Conservation (phyloP, 202 grass and related monocot genomes). For the Carex arenaria region DNA sequence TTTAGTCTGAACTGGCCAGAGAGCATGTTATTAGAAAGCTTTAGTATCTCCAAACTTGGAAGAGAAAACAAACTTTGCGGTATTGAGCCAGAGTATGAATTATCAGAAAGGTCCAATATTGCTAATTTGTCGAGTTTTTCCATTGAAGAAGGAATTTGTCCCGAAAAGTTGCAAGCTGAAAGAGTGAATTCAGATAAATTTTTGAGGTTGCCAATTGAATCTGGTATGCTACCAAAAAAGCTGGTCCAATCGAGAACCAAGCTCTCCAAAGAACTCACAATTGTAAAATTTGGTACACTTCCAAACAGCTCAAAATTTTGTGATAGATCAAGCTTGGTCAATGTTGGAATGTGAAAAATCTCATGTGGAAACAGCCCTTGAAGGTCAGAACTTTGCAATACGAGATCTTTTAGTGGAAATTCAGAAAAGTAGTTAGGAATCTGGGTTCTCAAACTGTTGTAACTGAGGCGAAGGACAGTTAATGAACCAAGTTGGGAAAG, state of each 20-base stretch:
- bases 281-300: background rate
- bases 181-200: constrained; percentile 24
- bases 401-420: background rate
- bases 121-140: constrained; percentile 2
- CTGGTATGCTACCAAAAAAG: constrained; percentile 23
- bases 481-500: background rate
- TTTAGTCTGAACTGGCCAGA: background rate
- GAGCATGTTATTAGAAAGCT: constrained; percentile 19
- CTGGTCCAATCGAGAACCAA: constrained; percentile 5
- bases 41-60: constrained; percentile 19
- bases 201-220: constrained; percentile 32
- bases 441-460: background rate
- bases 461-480: background rate
- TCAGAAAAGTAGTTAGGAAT: background rate
- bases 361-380: background rate
- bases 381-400: background rate
- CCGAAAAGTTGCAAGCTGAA: constrained; percentile 10
- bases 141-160: constrained; percentile 28
- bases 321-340: background rate
- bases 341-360: background rate
- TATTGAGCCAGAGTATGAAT: constrained; percentile 33
- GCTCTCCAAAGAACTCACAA: constrained; percentile 15
- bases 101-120: constrained; percentile 22
- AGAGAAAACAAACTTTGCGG: constrained; percentile 35
- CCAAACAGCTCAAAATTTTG: background rate